Percentiles rank a stretch among this genome's conserved stretches.
phyloP scores from a whole-genome alignment of 164 flowering plant species.

The Malania oleifera region DNA sequence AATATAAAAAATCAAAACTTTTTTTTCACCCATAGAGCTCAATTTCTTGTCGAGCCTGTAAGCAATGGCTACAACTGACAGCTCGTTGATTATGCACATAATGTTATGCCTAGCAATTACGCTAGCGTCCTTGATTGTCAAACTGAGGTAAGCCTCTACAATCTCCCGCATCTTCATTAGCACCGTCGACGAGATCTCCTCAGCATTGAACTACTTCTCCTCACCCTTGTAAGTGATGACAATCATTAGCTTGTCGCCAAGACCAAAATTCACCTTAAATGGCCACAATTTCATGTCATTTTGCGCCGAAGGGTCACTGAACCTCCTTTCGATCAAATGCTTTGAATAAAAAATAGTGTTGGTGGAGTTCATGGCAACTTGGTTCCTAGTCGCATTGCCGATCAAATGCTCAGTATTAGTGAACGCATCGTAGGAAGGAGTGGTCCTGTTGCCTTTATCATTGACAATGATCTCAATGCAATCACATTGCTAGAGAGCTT shows the following conservation, averaged over 20 bases:
- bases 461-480: slow-evolving; percentile 61
- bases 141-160: slow-evolving; percentile 36
- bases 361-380: slow-evolving; percentile 48
- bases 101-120: slow-evolving; percentile 38
- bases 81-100: slow-evolving; percentile 41
- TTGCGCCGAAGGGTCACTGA: slow-evolving; percentile 41
- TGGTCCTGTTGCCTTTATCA: slow-evolving; percentile 39
- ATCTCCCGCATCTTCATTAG: slow-evolving; percentile 40
- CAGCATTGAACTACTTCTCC: slow-evolving; percentile 37
- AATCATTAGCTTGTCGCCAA: slow-evolving; percentile 55
- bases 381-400: slow-evolving; percentile 55
- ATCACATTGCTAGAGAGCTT: slow-evolving; percentile 49
- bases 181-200: slow-evolving; percentile 44
- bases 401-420: slow-evolving; percentile 51
- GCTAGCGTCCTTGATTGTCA: slow-evolving; percentile 32
- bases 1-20: slow-evolving; percentile 35
- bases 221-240: slow-evolving; percentile 46
- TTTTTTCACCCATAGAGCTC: slow-evolving; percentile 25
- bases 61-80: slow-evolving; percentile 44
- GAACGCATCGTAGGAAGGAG: slow-evolving; percentile 52
- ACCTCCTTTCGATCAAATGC: slow-evolving; percentile 52
- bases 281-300: slow-evolving; percentile 55
- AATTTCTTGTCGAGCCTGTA: slow-evolving; percentile 41
- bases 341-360: slow-evolving; percentile 59
- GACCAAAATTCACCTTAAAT: slow-evolving; percentile 46